These are phyloP conservation scores for Blastobotrys elegans DNA, from an alignment of 1,139 yeast genomes.

Conservation along the genomic window DNA sequence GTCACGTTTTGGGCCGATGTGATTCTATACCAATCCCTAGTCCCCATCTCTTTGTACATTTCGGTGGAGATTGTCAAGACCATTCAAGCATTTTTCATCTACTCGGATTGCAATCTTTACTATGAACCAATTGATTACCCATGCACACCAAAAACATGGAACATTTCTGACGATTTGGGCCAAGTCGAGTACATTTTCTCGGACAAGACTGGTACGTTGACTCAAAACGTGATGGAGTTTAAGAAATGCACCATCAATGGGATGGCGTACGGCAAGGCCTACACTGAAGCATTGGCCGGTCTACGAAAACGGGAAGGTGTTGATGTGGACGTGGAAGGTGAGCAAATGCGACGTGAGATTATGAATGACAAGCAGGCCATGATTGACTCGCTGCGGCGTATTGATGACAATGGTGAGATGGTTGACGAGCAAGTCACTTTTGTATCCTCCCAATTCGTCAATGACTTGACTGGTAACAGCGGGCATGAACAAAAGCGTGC, in stretches of 20 bases:
- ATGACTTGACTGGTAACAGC: conserved; percentile 46
- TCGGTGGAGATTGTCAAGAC: conserved; percentile 95
- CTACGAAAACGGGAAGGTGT: conserved; percentile 82
- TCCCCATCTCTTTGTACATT: conserved; percentile 91
- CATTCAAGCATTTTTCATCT: conserved; percentile 88
- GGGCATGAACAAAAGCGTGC: conserved; percentile 59
- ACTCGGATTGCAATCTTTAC: conserved; percentile 82
- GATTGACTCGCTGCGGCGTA: conserved; percentile 49
- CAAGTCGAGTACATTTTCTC: conserved; percentile 94
- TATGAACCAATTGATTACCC: conserved; percentile 84
- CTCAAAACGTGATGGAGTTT: conserved; percentile 96
- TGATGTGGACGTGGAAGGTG: conserved; percentile 66
- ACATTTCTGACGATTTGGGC: conserved; percentile 93
- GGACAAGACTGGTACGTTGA: conserved; percentile 94
- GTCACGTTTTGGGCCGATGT: conserved; percentile 84
- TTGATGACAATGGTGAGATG: conserved; percentile 54
- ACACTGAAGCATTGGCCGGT: conserved; percentile 94
- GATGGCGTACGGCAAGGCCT: conserved; percentile 84
- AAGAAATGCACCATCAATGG: conserved; percentile 90
- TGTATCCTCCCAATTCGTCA: conserved; percentile 46
- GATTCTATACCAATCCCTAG: conserved; percentile 84
- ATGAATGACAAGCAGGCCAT: conserved; percentile 58
- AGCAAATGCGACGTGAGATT: conserved; percentile 58
- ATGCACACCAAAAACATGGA: conserved; percentile 96
- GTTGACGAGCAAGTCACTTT: conserved; percentile 52